Evolutionary conservation across 1,284 basidiomycete genomes (phyloP), one percentile per base, ranked within the genome.

Genomic region (Cryptococcus sp.): DNA sequence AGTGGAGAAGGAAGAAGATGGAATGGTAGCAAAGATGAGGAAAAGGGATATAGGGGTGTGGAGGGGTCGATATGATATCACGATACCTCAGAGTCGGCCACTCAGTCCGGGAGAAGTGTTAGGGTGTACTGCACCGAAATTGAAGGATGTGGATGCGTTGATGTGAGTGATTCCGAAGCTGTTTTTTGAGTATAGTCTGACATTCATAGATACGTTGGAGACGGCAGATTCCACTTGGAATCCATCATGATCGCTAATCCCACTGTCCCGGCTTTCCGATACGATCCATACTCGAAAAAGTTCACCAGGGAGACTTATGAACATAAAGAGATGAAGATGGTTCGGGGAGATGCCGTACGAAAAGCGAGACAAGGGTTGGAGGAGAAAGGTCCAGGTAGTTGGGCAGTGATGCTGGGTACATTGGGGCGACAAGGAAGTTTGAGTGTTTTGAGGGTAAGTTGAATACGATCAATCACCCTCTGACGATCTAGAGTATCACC

Each of bases 201-300:
- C 23, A 23, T 23, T 41, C n/a, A 41, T 66, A 93, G 91, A 66
- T 99, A 98, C 74, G 84, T 99, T 34, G 96, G 96, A 30, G 96
- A 99, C 70, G 96, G 96, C 15, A 86, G 96, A 11, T 99, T 99
- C 79, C 96, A 98, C 72, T 83, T 98, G 14, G 96, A 99, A 76
- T 89, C 90, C 11, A 94, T 98, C 73, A 99, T 98, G 96, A 98
- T 99, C 58, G 92, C 92, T 34, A 99, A 99, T 74, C 96, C 96
- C 0, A 78, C 82, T n/a, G 83, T 98, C 30, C 92, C 95, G 10
- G 94, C 96, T 0, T 98, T 97, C 80, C 85, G 96, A 34, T 99
- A 98, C 77, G 96, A 98, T 70, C 96, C 96, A 4, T 99, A 98
- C 76, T 92, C 91, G 35, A 98, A 98, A 76, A 94, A 94, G 68